Evolutionary conservation across 306 rosid genomes (phyloP), one percentile per base, ranked within the genome.

Genomic region (Oemleria cerasiformis): DNA sequence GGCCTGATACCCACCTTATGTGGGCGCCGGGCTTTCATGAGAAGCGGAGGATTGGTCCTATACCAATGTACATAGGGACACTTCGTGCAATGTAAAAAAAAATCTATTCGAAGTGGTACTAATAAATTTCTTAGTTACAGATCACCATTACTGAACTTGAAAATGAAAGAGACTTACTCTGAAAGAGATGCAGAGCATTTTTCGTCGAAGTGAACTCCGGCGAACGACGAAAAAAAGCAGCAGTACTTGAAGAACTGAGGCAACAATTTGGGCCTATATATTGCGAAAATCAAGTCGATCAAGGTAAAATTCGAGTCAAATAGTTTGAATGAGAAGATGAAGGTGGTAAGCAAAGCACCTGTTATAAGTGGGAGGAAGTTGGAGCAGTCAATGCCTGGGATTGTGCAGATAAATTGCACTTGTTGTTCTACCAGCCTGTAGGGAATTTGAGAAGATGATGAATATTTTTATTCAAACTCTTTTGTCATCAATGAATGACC

Each of bases 161-260:
- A 54, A 9, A 42, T 63, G 8, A 64, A 30, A 58, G 13, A 9
- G 12, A 81, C 86, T 75, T 78, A 89, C 96, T 85, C 72, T 90
- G 91, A 79, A 89, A 80, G 19, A 90, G 70, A 77, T 90, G 96
- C 40, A 87, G 72, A 74, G 84, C 36, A 79, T 88, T 90, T 82
- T 86, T 88, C 38, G 93, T 90, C 41, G 96, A 81, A 5, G 90
- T 86, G 53, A 90, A 60, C 69, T 90, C 92, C 21, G 87, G 88
- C 55, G 81, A 85, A 10, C 84, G 87, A 13, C 73, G 79, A 69
- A 82, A 51, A 68, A 80, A 84, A 6, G 54, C 60, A 30, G 67
- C 65, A 39, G 83, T 70, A 30, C 71, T 70, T 7, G 93, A 79
- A 50, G 81, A 78, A 55, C 16, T 75, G 16, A 90, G 25, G 62